These are phyloP conservation scores for Beta corolliflora DNA, from an alignment of 179 eudicot species.

Conservation along the genomic window DNA sequence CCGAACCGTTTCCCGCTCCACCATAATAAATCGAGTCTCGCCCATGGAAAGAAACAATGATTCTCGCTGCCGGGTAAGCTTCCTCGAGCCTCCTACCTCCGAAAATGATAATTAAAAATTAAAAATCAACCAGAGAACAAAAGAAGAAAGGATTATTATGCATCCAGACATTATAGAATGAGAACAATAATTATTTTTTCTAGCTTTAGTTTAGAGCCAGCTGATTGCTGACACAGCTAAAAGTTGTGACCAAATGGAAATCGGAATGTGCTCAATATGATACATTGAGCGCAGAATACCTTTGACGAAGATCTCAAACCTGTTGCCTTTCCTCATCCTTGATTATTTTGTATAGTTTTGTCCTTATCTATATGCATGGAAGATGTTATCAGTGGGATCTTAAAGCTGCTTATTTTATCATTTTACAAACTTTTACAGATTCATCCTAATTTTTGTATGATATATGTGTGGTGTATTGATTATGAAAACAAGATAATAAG, in stretches of 20 bases:
- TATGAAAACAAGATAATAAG: no score
- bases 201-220: not conserved
- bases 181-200: not conserved
- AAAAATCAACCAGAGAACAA: not conserved
- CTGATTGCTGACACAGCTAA: not conserved
- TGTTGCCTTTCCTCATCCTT: not conserved
- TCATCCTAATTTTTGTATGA: not conserved
- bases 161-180: not conserved
- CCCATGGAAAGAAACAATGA: slow-evolving; percentile 85
- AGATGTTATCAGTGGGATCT: not conserved
- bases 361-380: not conserved
- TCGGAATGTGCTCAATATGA: not conserved
- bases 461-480: no score
- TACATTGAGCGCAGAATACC: not conserved
- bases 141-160: not conserved
- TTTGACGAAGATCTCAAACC: not conserved
- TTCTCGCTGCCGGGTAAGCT: slow-evolving; percentile 63
- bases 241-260: not conserved
- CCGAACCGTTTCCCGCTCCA: slow-evolving; percentile 89
- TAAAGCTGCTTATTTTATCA: no score
- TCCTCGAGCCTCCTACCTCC: slow-evolving; percentile 94
- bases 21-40: slow-evolving; percentile 69
- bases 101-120: slow-evolving; percentile 8
- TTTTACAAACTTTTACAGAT: not conserved
- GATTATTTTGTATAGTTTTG: not conserved